phyloP scores from a whole-genome alignment of 2,329 filamentous ascomycete species.

The Dactylellina leptospora region DNA sequence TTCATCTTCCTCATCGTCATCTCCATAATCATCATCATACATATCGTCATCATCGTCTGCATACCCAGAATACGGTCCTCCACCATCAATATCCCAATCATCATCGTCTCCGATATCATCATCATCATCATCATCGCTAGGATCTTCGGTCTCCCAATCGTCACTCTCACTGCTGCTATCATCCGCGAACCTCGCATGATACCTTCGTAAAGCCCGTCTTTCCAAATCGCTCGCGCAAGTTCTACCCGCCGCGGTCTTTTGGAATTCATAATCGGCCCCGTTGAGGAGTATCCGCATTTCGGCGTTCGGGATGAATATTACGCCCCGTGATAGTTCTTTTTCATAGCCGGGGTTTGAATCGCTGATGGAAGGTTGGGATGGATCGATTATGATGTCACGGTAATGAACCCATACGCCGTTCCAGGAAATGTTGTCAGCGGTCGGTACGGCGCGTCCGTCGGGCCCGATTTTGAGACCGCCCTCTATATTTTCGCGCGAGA shows the following conservation, averaged over 20 bases:
- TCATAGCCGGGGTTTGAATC: conserved; percentile 29
- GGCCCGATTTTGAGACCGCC: conserved; percentile 19
- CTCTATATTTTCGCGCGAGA: neutral
- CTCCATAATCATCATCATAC: conserved; percentile 21
- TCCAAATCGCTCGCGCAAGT: neutral
- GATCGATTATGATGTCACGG: conserved; percentile 52
- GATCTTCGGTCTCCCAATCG: conserved; percentile 22
- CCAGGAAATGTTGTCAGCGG: conserved; percentile 46
- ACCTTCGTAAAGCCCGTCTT: conserved; percentile 28
- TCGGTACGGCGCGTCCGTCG: conserved; percentile 16
- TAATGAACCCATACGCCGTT: conserved; percentile 56
- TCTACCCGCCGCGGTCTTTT: neutral
- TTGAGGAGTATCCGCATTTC: conserved; percentile 53
- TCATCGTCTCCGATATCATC: conserved; percentile 28
- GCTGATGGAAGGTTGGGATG: conserved; percentile 11
- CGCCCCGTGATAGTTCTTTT: conserved; percentile 26
- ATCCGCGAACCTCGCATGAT: conserved; percentile 16
- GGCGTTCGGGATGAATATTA: conserved; percentile 53
- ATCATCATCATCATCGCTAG: conserved; percentile 49
- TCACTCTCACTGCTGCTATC: conserved; percentile 33
- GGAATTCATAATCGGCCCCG: conserved; percentile 51
- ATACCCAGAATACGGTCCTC: conserved; percentile 16
- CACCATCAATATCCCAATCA: conserved; percentile 33
- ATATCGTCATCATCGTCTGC: conserved; percentile 27
- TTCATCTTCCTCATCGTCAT: conserved; percentile 33